Base-by-base conservation (phyloP, 192 early-diverging fungal genomes). In the Funneliformis geosporum region DNA sequence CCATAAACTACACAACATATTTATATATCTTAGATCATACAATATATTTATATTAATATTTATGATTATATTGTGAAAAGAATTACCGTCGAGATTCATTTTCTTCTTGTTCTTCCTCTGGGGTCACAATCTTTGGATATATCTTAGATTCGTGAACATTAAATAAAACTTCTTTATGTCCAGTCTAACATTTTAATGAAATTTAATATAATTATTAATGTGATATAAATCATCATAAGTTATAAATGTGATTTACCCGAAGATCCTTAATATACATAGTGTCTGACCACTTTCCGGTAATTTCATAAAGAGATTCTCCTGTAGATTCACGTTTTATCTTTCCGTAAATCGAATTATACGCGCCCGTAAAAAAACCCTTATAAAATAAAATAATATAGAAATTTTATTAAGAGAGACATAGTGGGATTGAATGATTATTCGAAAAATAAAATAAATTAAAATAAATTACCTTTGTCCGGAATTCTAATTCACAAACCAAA, bases 231-330 rank as follows among this genome's bases (percentile, higher is more conserved):
- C 14, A 25, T 21, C 42, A 42, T 42, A 21, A 27, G 14, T 33
- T 28, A 27, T 0, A 47, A 27, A 9, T 33, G 14, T 8, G 21
- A 44, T 25, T 44, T 79, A 81, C 80, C 72, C 66, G 82, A 80
- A 77, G 75, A 80, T 82, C 84, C 69, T 88, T 91, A 39, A 91
- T 85, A 42, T 88, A 88, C 42, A 95, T 90, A 39, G 87, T 84
- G 23, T 92, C 91, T 23, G 93, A 90, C 97, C 97, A 99, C 79
- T 93, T 93, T 39, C 97, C 97, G n/a, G 85, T 85, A 69, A 98
- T 90, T n/a, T 93, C 93, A 77, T 92, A 94, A 46, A 98, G 84
- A 0, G 80, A 83, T 80, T 97, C 92, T 9, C 88, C 88, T n/a
- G 93, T 91, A 6, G 92, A 91, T 47, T 89, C 90, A 70, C 87